A percentile compares a stretch with the other conserved stretches of the same genome.
phyloP scores from a whole-genome alignment of 2,329 filamentous ascomycete genomes.

The Colletotrichum gigasporum region DNA sequence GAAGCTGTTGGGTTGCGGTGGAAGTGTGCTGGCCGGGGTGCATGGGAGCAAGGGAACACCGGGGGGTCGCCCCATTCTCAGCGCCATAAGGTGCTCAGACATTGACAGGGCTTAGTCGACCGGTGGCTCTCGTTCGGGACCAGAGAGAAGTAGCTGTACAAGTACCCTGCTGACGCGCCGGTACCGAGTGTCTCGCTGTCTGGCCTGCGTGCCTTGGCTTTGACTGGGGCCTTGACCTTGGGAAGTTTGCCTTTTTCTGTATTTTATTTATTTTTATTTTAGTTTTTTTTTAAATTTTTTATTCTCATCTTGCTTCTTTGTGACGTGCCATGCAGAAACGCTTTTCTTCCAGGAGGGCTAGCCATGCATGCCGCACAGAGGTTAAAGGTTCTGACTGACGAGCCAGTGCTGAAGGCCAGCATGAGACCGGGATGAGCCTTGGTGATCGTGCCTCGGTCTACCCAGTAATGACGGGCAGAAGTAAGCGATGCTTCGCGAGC shows the following conservation, averaged over 20 bases:
- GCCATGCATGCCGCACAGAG: conserved; percentile 23
- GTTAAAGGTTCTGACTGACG: conserved; percentile 7
- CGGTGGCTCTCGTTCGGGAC: conserved; percentile 22
- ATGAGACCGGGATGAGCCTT: conserved; percentile 17
- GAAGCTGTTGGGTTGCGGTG: conserved; percentile 31
- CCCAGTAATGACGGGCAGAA: conserved; percentile 20
- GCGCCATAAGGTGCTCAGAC: conserved; percentile 31
- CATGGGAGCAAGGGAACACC: conserved; percentile 20
- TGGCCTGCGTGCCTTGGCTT: conserved; percentile 19
- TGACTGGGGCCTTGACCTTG: conserved; percentile 18
- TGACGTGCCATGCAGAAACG: conserved; percentile 19
- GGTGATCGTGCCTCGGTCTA: conserved; percentile 1
- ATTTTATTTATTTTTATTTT: background rate
- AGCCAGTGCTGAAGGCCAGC: conserved; percentile 12
- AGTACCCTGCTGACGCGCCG: conserved; percentile 17
- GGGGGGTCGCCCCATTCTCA: conserved; percentile 26
- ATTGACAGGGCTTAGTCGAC: conserved; percentile 32
- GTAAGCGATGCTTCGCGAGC: conserved; percentile 20
- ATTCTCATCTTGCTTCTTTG: conserved; percentile 3
- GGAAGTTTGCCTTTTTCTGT: conserved; percentile 19
- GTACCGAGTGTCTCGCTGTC: conserved; percentile 11
- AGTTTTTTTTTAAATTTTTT: background rate
- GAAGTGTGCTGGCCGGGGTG: conserved; percentile 29
- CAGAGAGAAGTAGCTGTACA: conserved; percentile 25
- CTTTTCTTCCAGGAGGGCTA: conserved; percentile 9